Evolutionary conservation across 352 stramenopile genomes (phyloP).

Genomic region (Globisporangium takayamanum): DNA sequence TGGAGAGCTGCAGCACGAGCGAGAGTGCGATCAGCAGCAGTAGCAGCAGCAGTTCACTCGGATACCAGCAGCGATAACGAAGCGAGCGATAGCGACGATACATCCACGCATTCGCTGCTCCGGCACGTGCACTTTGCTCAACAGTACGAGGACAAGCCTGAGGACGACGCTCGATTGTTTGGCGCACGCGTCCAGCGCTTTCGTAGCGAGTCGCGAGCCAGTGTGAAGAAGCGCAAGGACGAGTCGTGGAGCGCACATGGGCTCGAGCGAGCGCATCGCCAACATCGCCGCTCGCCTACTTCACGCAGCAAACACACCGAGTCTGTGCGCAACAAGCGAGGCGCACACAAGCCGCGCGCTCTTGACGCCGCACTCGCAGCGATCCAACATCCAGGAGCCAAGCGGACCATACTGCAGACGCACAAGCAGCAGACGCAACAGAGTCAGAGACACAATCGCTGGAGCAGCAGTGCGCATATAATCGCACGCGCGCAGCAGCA

Average conservation of each 20-base stretch:
- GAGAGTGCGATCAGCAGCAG: not conserved
- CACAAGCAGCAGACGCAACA: not conserved
- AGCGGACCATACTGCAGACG: no score
- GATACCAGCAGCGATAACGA: slow-evolving; percentile 2
- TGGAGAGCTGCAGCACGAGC: not conserved
- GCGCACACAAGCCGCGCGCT: no score
- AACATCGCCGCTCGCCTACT: not conserved
- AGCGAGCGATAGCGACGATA: not conserved
- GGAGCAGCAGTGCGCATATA: not conserved
- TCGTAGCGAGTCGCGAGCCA: not conserved
- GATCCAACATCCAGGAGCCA: no score
- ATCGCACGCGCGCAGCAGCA: slow-evolving; percentile 5
- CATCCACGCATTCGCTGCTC: not conserved
- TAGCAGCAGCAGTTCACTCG: not conserved
- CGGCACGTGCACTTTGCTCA: not conserved
- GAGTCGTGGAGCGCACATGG: not conserved
- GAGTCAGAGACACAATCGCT: not conserved
- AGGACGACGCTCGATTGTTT: not conserved
- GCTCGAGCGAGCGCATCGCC: not conserved
- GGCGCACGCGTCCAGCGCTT: not conserved
- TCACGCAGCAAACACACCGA: not conserved
- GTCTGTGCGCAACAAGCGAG: no score
- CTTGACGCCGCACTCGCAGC: no score
- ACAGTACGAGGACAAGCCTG: not conserved
- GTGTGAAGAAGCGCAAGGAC: not conserved